Conservation (phyloP, 2,329 filamentous ascomycete species). For the Ceratocystis albifundus region DNA sequence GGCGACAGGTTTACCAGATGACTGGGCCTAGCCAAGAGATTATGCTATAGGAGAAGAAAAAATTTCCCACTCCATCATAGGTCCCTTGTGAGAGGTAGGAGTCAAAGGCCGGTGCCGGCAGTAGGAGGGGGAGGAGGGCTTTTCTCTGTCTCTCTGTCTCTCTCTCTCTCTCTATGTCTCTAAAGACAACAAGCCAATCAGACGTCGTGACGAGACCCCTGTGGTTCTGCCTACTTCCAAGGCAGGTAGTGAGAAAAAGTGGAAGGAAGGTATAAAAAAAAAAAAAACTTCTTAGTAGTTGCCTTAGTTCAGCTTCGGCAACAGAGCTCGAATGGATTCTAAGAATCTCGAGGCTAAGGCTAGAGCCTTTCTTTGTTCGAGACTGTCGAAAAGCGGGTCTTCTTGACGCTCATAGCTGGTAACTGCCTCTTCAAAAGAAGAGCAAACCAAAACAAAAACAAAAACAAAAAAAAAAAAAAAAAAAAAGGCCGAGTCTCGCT, state of each 20-base stretch:
- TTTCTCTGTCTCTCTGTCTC: no score
- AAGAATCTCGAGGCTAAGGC: not conserved
- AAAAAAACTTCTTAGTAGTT: not conserved
- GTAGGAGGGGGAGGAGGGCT: no score
- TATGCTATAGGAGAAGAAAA: not conserved
- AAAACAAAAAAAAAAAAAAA: not conserved
- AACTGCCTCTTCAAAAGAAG: not conserved
- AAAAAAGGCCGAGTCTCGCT: not conserved
- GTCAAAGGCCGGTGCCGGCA: constrained; percentile 2
- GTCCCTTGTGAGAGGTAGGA: not conserved
- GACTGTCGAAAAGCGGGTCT: not conserved
- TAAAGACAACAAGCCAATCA: not conserved
- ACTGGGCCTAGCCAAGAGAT: not conserved
- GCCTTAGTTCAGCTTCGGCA: not conserved
- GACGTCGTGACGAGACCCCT: not conserved
- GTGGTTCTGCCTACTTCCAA: not conserved
- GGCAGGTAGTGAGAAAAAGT: not conserved
- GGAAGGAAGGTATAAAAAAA: not conserved
- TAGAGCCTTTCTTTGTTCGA: constrained; percentile 7
- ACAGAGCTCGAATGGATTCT: not conserved
- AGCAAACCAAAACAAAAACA: no score
- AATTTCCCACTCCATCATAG: no score
- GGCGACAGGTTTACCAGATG: not conserved
- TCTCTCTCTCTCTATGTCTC: no score
- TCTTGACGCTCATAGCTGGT: not conserved